Percentiles rank a stretch among this genome's conserved stretches.
Conservation (phyloP, 352 stramenopile species). For the Globisporangium abappressorium region DNA sequence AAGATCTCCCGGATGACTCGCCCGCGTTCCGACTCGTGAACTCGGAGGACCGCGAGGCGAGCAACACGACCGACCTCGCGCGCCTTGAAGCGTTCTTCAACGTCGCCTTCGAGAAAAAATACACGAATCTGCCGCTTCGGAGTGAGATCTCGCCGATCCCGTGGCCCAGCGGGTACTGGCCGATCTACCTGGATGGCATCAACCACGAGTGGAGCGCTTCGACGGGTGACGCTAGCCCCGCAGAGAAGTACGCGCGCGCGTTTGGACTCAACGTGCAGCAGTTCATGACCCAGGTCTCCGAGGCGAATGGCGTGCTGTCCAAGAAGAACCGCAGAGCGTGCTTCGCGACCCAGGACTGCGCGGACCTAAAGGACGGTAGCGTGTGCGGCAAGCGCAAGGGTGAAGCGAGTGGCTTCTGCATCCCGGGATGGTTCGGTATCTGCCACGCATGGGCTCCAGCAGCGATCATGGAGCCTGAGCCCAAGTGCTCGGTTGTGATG, state of each 20-base stretch:
- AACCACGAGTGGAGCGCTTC: slow-evolving; percentile 46
- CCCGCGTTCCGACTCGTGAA: slow-evolving; percentile 25
- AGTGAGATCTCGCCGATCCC: slow-evolving; percentile 37
- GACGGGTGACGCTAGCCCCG: slow-evolving; percentile 27
- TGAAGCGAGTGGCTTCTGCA: slow-evolving; percentile 31
- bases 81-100: slow-evolving; percentile 51
- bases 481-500: slow-evolving; percentile 36
- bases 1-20: slow-evolving; percentile 20
- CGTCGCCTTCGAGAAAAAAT: slow-evolving; percentile 34
- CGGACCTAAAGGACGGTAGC: slow-evolving; percentile 31
- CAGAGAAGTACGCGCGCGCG: slow-evolving; percentile 47
- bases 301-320: slow-evolving; percentile 41
- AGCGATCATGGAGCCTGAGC: slow-evolving; percentile 45
- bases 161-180: slow-evolving; percentile 76
- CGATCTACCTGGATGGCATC: slow-evolving; percentile 54
- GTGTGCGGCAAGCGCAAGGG: slow-evolving; percentile 39
- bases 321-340: slow-evolving; percentile 26
- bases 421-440: slow-evolving; percentile 58
- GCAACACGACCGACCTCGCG: slow-evolving; percentile 32
- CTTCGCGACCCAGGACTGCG: slow-evolving; percentile 30
- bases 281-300: slow-evolving; percentile 46
- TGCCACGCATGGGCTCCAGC: slow-evolving; percentile 60
- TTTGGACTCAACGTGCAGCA: slow-evolving; percentile 37
- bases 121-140: slow-evolving; percentile 45
- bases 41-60: slow-evolving; percentile 26